Base-by-base conservation (phyloP, 2,329 filamentous ascomycete genomes). In the Penicillium sp. region DNA sequence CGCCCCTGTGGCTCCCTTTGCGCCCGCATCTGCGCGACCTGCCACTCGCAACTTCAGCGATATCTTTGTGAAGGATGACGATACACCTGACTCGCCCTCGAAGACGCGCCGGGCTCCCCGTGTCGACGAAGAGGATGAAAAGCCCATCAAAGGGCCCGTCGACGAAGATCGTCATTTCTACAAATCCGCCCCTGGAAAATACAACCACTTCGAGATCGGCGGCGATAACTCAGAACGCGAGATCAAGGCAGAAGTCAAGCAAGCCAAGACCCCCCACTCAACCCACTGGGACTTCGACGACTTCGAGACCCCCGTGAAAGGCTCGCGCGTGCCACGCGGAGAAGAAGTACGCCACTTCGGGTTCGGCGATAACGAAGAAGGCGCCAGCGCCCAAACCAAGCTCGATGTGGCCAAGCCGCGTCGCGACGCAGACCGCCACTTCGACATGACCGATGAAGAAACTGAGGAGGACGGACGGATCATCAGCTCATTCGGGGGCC, bases 271-370 rank as follows among this genome's bases (percentile, higher is more conserved):
- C 68, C 79, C 80, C 52, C 87, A 90, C 69, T 78, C 81, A 56
- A 86, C 86, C 61, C 87, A 90, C 59, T 97, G 93, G 91, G 85
- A 86, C 46, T 97, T 97, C 73, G 85, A 90, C 58, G 91, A 96
- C 75, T 96, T 96, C 66, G 78, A 79, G 16, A 96, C 92, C 0
- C 93, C 93, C 0, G 83, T 88, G 61, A 96, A 96, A 80, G 79
- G 84, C 45, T 80, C 82, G 5, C 77, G 80, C 43, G 89, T 88
- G 72, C 72, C 82, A 50, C 82, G 86, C 57, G 78, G 82, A 37
- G 84, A 91, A 68, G 86, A 94, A 58, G 82, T 87, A 57, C 88
- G 89, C 53, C 88, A 94, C 71, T 86, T 87, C 70, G 82, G 80
- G 57, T 95, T 90, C 85, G 88, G 87, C 64, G 86, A 88, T 45